A percentile compares a stretch with the other conserved stretches of the same genome.
Conservation (phyloP, 139 green algal genomes). For the Dunaliella sp. region DNA sequence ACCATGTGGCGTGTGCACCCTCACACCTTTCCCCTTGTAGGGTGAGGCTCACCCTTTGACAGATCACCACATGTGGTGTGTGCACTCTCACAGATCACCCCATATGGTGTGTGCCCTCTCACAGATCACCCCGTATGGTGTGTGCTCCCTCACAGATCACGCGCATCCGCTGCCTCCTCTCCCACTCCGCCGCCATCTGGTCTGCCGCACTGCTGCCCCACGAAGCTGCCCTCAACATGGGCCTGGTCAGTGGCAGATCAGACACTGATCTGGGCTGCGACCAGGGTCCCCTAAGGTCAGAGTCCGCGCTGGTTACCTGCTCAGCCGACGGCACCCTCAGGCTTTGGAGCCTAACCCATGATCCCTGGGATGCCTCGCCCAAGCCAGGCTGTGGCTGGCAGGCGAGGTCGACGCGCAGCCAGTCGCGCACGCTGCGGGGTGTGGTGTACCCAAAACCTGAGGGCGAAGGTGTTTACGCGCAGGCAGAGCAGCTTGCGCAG, state of each 20-base stretch:
- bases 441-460: conserved; percentile 2
- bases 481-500: too few species aligned
- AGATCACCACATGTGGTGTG: too few species aligned
- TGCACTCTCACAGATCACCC: too few species aligned
- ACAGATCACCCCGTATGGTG: conserved; percentile 18
- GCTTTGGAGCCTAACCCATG: conserved; percentile 33
- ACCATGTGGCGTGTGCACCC: too few species aligned
- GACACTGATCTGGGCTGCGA: too few species aligned
- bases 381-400: too few species aligned
- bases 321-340: conserved; percentile 47
- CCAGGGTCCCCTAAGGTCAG: too few species aligned
- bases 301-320: conserved; percentile 32
- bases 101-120: not conserved
- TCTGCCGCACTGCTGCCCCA: conserved; percentile 17
- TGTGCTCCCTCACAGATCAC: conserved; percentile 9
- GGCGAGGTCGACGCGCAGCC: too few species aligned
- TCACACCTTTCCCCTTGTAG: too few species aligned
- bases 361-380: too few species aligned
- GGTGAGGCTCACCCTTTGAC: too few species aligned
- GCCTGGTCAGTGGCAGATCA: not conserved
- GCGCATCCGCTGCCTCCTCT: conserved; percentile 31
- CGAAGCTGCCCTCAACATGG: not conserved
- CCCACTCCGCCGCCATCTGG: conserved; percentile 51
- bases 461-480: not conserved
- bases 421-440: conserved; percentile 10